Evolutionary conservation across 306 rosid species (phyloP), one percentile per base, ranked within the genome.

Genomic region (Abrus precatorius): DNA sequence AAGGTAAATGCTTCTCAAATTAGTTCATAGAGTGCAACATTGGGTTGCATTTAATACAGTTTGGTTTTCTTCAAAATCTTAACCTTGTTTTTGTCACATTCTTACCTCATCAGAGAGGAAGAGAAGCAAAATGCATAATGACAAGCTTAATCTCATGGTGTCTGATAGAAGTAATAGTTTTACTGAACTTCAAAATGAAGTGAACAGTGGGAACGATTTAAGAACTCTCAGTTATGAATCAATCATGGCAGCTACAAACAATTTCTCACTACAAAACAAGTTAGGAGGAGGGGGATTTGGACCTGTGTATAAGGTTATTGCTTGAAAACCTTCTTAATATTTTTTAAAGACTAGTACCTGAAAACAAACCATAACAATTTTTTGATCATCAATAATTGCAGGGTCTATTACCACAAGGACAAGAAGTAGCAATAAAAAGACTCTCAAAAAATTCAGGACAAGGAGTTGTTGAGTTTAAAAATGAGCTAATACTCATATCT

Each of bases 221-320:
- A 66, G 33, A 53, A 11, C 12, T 1, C 41, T 66, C 8, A 32
- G 12, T 36, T 84, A 86, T 43, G 11, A 27, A 6, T 84, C 84
- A 8, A 6, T 81, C 10, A 4, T 82, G 36, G 64, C 7, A 7
- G 86, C 75, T 4, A 77, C 88, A 36, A 12, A 28, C 10, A 38
- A n/a, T 33, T 82, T 85, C 66, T 68, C 84, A 9, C n/a, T 12
- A 0, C 69, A 61, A 60, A 81, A 77, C 32, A 49, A 59, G 63
- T 47, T 85, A 48, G 85, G 85, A 52, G 56, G 81, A 4, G 84
- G 87, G 45, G 87, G 87, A 1, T 84, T 79, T 79, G 87, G 84
- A 52, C 81, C 81, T 32, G 82, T 84, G 50, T 84, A 84, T 59
- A 84, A 74, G 87, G 82, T 84, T n/a, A 30, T 20, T 20, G 20